Conservation (phyloP, 148 eudicot species). For the Arctostaphylos glauca region DNA sequence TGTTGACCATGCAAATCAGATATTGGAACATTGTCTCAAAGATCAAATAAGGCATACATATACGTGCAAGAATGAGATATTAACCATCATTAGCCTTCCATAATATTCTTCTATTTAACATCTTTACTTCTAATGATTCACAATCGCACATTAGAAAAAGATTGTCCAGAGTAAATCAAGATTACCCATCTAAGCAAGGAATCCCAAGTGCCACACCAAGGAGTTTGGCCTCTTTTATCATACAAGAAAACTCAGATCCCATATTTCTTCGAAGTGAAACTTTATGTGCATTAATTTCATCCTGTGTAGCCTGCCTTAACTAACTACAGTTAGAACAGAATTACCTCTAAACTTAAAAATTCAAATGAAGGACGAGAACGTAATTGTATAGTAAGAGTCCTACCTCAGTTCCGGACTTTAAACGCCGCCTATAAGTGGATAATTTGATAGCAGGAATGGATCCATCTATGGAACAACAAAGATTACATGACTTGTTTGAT, state of each 20-base stretch:
- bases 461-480: conserved; percentile 52
- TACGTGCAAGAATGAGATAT: background rate
- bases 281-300: conserved; percentile 42
- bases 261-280: conserved; percentile 64
- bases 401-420: conserved; percentile 65
- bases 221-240: conserved; percentile 80
- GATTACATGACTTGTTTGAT: background rate
- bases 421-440: conserved; percentile 74
- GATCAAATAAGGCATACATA: background rate
- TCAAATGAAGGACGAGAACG: background rate
- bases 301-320: conserved; percentile 51
- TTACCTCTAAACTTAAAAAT: background rate
- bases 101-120: background rate
- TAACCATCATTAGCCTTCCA: background rate
- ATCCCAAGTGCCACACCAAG: conserved; percentile 76
- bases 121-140: background rate
- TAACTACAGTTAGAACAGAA: conserved; percentile 3
- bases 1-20: background rate
- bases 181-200: conserved; percentile 92
- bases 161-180: conserved; percentile 7
- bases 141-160: background rate
- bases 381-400: background rate
- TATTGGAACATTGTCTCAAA: background rate
- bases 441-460: conserved; percentile 88
- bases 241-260: conserved; percentile 93